A percentile compares a stretch with the other conserved stretches of the same genome.
These are phyloP conservation scores for Fraxinus nigra DNA, from an alignment of 305 asterid genomes.

Conservation along the genomic window DNA sequence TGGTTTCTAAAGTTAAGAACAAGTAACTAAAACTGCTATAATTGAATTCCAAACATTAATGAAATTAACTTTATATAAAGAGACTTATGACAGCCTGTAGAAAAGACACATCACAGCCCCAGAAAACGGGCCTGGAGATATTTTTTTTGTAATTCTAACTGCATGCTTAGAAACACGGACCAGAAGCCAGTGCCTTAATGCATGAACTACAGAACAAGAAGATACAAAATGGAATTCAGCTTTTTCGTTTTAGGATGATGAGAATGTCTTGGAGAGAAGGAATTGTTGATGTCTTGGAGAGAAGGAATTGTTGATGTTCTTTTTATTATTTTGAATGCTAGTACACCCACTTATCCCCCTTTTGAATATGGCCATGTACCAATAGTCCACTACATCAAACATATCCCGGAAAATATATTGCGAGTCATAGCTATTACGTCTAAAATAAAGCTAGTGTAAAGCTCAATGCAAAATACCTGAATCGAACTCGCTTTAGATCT, in stretches of 20 bases:
- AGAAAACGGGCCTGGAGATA: slow-evolving; percentile 10
- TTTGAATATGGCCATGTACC: not conserved
- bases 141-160: slow-evolving; percentile 10
- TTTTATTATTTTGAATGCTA: not conserved
- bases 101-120: not conserved
- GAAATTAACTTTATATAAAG: not conserved
- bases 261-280: not conserved
- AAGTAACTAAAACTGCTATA: not conserved
- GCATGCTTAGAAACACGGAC: slow-evolving; percentile 1
- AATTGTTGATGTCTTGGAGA: no score
- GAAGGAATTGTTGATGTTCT: not conserved
- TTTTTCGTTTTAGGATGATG: not conserved
- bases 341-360: not conserved
- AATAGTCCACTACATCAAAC: not conserved
- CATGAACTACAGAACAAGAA: slow-evolving; percentile 1
- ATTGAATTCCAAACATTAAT: not conserved
- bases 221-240: not conserved
- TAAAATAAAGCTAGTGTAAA: slow-evolving; percentile 12
- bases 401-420: not conserved
- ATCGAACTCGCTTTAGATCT: slow-evolving; percentile 96
- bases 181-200: slow-evolving; percentile 1
- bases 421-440: not conserved
- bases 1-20: not conserved
- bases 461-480: slow-evolving; percentile 63
- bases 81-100: not conserved